Base-by-base conservation (phyloP, 345 rosid genomes). In the Rhodomyrtus tomentosa region DNA sequence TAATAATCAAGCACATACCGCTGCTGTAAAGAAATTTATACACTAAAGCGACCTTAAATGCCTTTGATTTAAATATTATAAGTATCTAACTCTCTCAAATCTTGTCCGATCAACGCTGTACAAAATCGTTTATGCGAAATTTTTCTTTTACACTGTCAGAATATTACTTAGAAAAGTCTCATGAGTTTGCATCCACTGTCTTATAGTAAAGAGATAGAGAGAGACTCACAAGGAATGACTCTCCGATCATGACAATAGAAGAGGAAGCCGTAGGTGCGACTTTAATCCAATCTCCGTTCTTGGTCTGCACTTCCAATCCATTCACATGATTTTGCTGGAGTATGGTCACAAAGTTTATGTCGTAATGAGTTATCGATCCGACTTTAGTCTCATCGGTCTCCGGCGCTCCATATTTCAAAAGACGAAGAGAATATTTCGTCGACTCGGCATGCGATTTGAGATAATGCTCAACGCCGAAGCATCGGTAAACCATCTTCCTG, bases 281-380 rank as follows among this genome's bases (percentile, higher is more conserved):
- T 32, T 53, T 20, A 5, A 81, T 81, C 82, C 87, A 85, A 20
- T 6, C 40, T 7, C 84, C 87, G 20, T 80, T 83, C 55, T 81
- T 85, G 13, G 81, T 68, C 40, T 85, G 72, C 56, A 85, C 40
- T 48, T 50, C 24, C 48, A 85, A 16, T 40, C 87, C 87, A 22
- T 82, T 62, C 18, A 85, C 82, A n/a, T 53, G 81, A 50, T 85
- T 85, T 40, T 85, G 87, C 27, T 82, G 87, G 48, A 85, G 87
- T 27, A 85, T 38, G 72, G 84, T 82, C 54, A 85, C 7, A 54
- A 85, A 85, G 52, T 54, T 85, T 22, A 20, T 38, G 54, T 85
- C 84, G 10, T 22, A 21, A 42, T 85, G 87, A 10, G 27, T 48
- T 49, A 49, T 49, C 50, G 14, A 25, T 42, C 82, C 5, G 53